Conservation (phyloP, 2,329 filamentous ascomycete species). For the Paecilomyces sp. region DNA sequence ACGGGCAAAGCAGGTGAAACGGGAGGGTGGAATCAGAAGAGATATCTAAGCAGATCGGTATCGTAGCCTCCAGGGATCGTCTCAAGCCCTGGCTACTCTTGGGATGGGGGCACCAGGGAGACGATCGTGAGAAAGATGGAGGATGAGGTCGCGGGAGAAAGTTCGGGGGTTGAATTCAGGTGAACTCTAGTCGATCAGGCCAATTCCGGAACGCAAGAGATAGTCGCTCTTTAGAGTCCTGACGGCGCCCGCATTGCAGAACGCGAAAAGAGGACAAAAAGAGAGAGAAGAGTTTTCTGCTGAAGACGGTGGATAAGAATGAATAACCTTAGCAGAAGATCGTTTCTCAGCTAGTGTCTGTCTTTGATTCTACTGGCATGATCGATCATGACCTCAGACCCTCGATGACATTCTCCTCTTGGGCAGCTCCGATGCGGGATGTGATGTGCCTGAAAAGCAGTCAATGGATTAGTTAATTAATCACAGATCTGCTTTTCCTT, state of each 20-base stretch:
- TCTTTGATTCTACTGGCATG: not conserved
- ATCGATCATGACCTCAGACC: not conserved
- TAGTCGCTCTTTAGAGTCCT: not conserved
- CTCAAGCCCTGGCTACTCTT: not conserved
- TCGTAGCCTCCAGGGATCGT: not conserved
- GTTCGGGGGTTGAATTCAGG: not conserved
- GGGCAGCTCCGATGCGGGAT: not conserved
- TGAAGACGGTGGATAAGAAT: not conserved
- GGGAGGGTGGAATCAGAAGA: not conserved
- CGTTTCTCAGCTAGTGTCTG: not conserved
- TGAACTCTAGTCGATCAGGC: not conserved
- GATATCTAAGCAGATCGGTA: not conserved
- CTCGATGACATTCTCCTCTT: not conserved
- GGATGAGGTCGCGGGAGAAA: not conserved
- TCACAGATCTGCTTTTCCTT: too few relatives aligned
- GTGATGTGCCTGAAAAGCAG: too few relatives aligned
- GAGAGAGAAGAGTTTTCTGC: not conserved
- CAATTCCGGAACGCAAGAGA: not conserved
- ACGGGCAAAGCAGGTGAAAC: not conserved
- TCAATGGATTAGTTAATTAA: too few relatives aligned
- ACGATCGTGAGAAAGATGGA: not conserved
- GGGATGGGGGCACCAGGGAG: not conserved
- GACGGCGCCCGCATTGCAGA: not conserved
- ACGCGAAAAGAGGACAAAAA: not conserved
- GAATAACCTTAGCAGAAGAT: not conserved